Evolutionary conservation across 1,284 basidiomycete species (phyloP).

Genomic region (Ceratobasidium sp.): DNA sequence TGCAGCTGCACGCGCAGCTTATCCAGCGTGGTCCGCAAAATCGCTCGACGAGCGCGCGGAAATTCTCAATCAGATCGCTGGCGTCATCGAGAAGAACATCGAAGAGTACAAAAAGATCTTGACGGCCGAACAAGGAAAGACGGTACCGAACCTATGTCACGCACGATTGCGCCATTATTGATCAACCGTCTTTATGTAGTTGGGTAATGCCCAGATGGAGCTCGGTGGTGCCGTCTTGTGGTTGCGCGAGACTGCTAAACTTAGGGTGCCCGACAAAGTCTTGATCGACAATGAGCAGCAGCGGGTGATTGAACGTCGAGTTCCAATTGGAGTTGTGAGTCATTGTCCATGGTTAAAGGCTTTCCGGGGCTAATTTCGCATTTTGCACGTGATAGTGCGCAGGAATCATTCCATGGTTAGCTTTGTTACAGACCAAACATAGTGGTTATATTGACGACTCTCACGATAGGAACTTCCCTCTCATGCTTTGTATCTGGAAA

Average conservation of each 20-base stretch:
- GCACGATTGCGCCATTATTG: too few relatives aligned
- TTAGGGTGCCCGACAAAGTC: constrained; percentile 10
- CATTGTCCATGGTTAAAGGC: neutral
- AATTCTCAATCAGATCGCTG: constrained; percentile 23
- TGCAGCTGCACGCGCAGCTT: constrained; percentile 22
- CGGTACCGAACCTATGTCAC: neutral
- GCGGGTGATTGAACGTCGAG: constrained; percentile 8
- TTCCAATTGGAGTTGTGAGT: constrained; percentile 32
- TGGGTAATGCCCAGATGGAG: neutral
- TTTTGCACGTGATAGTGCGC: constrained; percentile 14
- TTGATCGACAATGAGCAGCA: neutral
- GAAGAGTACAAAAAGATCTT: constrained; percentile 26
- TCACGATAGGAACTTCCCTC: constrained; percentile 7
- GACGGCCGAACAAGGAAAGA: constrained; percentile 26
- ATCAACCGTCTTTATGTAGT: too few relatives aligned
- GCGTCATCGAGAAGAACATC: constrained; percentile 12
- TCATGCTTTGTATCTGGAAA: constrained; percentile 69
- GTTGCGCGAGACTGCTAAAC: constrained; percentile 25
- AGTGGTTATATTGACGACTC: neutral
- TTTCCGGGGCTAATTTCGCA: neutral
- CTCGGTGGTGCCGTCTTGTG: neutral
- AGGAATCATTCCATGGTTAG: constrained; percentile 31
- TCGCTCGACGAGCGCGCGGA: constrained; percentile 23
- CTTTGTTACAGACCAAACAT: neutral
- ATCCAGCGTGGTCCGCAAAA: constrained; percentile 33